Percentiles rank a stretch among this genome's conserved stretches.
Evolutionary conservation across 1,284 basidiomycete species (phyloP).

Genomic region (Butyriboletus regius): DNA sequence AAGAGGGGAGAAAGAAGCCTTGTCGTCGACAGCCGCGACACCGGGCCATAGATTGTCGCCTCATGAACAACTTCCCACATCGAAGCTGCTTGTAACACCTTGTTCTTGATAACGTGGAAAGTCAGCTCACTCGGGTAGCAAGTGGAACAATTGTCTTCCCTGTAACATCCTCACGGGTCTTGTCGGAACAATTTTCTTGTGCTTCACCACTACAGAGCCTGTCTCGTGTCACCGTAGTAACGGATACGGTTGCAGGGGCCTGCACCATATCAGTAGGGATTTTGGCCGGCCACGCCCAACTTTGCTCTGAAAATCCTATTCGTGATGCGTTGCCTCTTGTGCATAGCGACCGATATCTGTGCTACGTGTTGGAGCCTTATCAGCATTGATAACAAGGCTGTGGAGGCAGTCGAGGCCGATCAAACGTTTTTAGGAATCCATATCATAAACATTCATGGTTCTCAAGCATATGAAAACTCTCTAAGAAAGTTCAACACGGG

Average conservation of each 20-base stretch:
- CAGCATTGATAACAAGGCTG: background rate
- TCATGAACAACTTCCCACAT: background rate
- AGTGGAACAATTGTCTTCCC: too few species aligned
- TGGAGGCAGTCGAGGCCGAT: background rate
- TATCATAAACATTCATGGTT: background rate
- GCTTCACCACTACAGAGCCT: too few species aligned
- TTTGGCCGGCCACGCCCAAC: background rate
- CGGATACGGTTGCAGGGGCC: too few species aligned
- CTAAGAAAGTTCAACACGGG: background rate
- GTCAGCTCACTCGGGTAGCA: too few species aligned
- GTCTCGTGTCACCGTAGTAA: too few species aligned
- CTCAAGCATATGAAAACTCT: background rate
- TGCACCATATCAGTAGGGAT: too few species aligned
- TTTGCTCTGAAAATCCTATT: background rate
- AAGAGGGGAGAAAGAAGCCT: conserved; percentile 4
- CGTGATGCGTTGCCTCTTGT: background rate
- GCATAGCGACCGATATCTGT: background rate
- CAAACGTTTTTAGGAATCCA: background rate
- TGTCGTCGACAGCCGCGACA: background rate
- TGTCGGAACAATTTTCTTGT: background rate
- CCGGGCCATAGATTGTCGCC: background rate
- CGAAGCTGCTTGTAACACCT: background rate
- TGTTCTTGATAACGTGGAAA: too few species aligned
- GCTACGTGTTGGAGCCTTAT: background rate
- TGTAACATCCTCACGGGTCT: background rate